Evolutionary conservation across 2,329 filamentous ascomycete genomes (phyloP).

Genomic region (Diaporthe nobilis): DNA sequence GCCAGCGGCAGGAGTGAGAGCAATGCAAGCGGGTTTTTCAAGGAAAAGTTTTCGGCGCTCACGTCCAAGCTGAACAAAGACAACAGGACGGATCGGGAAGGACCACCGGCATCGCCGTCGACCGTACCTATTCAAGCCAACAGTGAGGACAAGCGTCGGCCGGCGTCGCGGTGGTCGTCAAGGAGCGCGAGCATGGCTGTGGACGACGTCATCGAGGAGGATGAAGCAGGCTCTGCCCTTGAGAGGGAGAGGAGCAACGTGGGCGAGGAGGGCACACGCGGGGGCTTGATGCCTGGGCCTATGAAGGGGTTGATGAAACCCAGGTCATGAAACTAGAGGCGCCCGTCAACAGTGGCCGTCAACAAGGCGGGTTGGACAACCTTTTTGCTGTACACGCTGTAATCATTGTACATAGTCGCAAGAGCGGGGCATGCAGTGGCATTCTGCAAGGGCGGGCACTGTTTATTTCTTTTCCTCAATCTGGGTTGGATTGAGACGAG

Average conservation of each 20-base stretch:
- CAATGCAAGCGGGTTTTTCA: constrained; percentile 38
- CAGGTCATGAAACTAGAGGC: background rate
- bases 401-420: constrained; percentile 5
- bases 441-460: background rate
- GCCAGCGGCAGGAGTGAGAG: constrained; percentile 43
- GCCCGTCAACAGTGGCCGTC: background rate
- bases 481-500: constrained; percentile 17
- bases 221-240: constrained; percentile 34
- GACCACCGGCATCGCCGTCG: constrained; percentile 1
- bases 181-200: constrained; percentile 42
- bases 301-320: constrained; percentile 18
- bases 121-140: constrained; percentile 44
- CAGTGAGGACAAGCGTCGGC: constrained; percentile 44
- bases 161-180: constrained; percentile 39
- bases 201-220: constrained; percentile 44
- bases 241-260: constrained; percentile 11
- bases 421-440: background rate
- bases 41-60: constrained; percentile 46
- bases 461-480: background rate
- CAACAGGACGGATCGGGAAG: constrained; percentile 48
- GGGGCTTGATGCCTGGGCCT: background rate
- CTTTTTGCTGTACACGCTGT: background rate
- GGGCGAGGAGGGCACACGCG: constrained; percentile 29
- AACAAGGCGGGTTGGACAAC: background rate
- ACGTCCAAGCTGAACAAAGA: constrained; percentile 46